Conservation (phyloP, 2,329 filamentous ascomycete genomes). For the Microsporum audouinii region DNA sequence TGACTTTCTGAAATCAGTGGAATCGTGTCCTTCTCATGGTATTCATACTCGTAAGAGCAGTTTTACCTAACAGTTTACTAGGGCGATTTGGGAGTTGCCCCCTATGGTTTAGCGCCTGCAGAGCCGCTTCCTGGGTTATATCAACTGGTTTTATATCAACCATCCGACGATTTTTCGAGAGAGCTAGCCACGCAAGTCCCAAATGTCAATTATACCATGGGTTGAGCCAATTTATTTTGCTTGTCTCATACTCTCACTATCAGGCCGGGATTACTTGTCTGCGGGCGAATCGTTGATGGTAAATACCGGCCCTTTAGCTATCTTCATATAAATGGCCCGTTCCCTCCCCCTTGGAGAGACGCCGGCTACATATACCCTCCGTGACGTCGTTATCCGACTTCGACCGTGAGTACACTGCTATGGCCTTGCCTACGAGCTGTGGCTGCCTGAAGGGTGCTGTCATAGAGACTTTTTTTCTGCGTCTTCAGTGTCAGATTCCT, state of each 20-base stretch:
- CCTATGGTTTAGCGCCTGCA: conserved; percentile 1
- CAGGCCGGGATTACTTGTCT: neutral
- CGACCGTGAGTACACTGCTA: neutral
- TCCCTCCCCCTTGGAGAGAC: neutral
- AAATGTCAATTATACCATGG: neutral
- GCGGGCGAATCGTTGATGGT: neutral
- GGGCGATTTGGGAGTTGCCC: neutral
- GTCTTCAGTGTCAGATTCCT: neutral
- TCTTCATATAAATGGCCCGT: neutral
- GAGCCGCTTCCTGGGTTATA: conserved; percentile 4
- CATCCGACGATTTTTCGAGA: neutral
- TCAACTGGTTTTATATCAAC: neutral
- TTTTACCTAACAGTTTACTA: conserved; percentile 3
- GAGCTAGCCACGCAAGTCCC: neutral
- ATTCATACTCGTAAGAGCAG: neutral
- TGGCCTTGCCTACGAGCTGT: neutral
- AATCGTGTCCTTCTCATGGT: neutral
- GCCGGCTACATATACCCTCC: neutral
- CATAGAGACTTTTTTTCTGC: neutral
- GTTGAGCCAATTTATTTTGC: neutral
- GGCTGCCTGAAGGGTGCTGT: neutral
- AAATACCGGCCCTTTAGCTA: neutral
- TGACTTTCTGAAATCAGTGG: neutral
- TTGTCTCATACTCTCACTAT: neutral
- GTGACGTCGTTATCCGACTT: neutral